Evolutionary conservation across 441 rosid genomes (phyloP).

Genomic region (Capsella rubella): DNA sequence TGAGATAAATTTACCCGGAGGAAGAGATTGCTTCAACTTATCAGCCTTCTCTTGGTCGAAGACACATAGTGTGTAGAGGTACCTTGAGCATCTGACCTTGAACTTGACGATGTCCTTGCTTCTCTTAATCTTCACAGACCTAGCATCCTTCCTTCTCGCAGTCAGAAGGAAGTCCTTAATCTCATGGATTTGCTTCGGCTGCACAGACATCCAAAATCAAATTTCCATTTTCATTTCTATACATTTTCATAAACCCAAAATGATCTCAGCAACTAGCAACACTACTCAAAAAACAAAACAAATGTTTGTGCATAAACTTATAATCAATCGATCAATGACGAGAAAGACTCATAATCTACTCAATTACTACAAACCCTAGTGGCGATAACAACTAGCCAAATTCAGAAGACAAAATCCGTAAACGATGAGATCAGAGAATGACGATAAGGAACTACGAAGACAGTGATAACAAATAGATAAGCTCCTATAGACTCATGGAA

Average conservation of each 20-base stretch:
- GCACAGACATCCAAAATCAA: not conserved
- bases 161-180: constrained; percentile 82
- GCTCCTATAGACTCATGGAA: not conserved
- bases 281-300: too few species aligned
- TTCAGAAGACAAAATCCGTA: not conserved
- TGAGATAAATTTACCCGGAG: constrained; percentile 54
- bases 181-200: constrained; percentile 81
- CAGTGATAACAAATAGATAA: not conserved
- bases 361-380: not conserved
- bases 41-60: constrained; percentile 72
- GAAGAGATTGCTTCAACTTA: constrained; percentile 77
- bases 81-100: constrained; percentile 80
- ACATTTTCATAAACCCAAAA: not conserved
- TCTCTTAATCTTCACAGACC: constrained; percentile 76
- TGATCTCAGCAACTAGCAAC: not conserved
- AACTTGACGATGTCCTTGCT: constrained; percentile 72
- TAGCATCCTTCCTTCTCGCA: constrained; percentile 76
- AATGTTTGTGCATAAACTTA: not conserved
- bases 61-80: constrained; percentile 72
- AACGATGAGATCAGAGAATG: not conserved
- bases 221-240: not conserved
- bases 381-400: not conserved
- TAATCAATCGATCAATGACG: not conserved
- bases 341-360: not conserved
- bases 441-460: not conserved